Percentiles rank a stretch among this genome's conserved stretches.
phyloP scores from a whole-genome alignment of 2,329 filamentous ascomycete genomes.

The Magnaporthales sp. region DNA sequence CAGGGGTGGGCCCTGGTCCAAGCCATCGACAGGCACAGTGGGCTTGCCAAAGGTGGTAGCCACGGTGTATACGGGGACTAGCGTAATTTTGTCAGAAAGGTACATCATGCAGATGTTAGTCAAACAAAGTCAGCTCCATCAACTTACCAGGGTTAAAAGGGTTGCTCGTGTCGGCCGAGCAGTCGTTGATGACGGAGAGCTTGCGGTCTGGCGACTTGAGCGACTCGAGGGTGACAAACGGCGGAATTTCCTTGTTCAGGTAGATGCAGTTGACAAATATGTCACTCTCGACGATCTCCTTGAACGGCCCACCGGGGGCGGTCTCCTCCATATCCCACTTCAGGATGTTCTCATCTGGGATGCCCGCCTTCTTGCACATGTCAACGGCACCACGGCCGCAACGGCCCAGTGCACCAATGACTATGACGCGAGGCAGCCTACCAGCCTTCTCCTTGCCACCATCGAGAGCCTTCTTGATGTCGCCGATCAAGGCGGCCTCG shows the following conservation, averaged over 20 bases:
- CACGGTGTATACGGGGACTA: constrained; percentile 71
- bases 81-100: not conserved
- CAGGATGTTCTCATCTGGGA: constrained; percentile 58
- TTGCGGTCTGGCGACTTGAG: constrained; percentile 61
- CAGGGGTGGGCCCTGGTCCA: constrained; percentile 49
- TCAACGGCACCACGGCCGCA: constrained; percentile 82
- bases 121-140: constrained; percentile 11
- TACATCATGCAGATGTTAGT: not conserved
- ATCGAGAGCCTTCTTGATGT: constrained; percentile 65
- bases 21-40: constrained; percentile 65
- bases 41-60: constrained; percentile 84
- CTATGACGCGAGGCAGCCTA: constrained; percentile 62
- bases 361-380: constrained; percentile 64
- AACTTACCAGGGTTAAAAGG: constrained; percentile 45
- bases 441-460: constrained; percentile 56
- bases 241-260: constrained; percentile 63
- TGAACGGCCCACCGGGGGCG: constrained; percentile 63
- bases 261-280: constrained; percentile 90
- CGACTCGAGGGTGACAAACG: constrained; percentile 67
- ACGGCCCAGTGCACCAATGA: constrained; percentile 77
- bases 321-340: constrained; percentile 75
- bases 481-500: constrained; percentile 61
- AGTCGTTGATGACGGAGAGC: constrained; percentile 74
- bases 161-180: constrained; percentile 67
- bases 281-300: constrained; percentile 66